A percentile compares a stretch with the other conserved stretches of the same genome.
Conservation (phyloP, 192 early-diverging fungal genomes). For the Umbelopsis sp. region DNA sequence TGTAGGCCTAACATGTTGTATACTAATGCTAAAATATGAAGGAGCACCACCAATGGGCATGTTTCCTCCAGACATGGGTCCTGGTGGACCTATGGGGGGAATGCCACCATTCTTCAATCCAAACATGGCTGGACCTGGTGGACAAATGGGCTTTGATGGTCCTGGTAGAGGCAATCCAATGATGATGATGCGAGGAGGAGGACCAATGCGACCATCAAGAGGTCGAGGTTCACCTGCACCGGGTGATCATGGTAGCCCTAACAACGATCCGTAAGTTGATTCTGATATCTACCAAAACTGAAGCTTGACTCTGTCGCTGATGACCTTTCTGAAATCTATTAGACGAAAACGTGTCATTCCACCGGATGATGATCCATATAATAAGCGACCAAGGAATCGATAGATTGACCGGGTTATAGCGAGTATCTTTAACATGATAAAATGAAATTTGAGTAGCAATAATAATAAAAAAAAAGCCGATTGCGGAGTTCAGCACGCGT, state of each 20-base stretch:
- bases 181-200: neutral
- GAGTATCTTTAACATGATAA: neutral
- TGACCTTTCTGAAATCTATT: neutral
- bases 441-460: neutral
- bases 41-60: constrained; percentile 29
- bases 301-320: neutral
- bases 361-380: constrained; percentile 12
- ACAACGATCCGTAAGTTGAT: neutral
- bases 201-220: constrained; percentile 9
- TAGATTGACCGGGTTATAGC: neutral
- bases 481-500: neutral
- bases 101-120: constrained; percentile 42
- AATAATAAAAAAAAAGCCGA: neutral
- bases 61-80: constrained; percentile 40
- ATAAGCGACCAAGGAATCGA: constrained; percentile 12
- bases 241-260: neutral
- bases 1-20: neutral
- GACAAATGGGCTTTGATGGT: constrained; percentile 31
- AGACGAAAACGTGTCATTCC: constrained; percentile 8
- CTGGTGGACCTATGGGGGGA: constrained; percentile 28
- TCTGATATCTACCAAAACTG: neutral
- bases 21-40: neutral
- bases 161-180: neutral
- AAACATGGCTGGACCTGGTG: constrained; percentile 36
- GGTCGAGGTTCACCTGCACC: constrained; percentile 6